phyloP scores from a whole-genome alignment of 768 basidiomycete species.

The Lentinula lateritia region DNA sequence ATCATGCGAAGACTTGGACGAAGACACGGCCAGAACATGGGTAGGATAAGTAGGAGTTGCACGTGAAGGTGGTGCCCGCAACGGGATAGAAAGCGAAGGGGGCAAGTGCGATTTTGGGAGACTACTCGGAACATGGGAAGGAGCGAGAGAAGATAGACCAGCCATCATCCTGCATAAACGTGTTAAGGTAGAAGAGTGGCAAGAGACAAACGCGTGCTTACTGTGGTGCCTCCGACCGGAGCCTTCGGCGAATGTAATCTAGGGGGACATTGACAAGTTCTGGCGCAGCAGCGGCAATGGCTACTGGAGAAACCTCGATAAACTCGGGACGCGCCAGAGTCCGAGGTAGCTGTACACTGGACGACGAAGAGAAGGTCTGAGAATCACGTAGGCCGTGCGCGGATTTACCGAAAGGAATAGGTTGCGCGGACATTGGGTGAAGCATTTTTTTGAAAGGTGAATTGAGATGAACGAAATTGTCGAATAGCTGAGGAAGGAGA shows the following conservation, averaged over 20 bases:
- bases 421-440: conserved; percentile 40
- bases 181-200: conserved; percentile 13
- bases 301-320: conserved; percentile 50
- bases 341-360: conserved; percentile 61
- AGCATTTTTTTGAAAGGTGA: background rate
- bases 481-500: background rate
- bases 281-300: conserved; percentile 61
- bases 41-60: conserved; percentile 39
- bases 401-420: conserved; percentile 33
- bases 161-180: conserved; percentile 42
- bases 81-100: conserved; percentile 46
- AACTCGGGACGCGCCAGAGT: conserved; percentile 60
- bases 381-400: conserved; percentile 28
- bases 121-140: conserved; percentile 55
- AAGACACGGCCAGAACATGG: conserved; percentile 51
- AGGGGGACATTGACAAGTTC: conserved; percentile 59
- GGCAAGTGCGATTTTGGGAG: conserved; percentile 64
- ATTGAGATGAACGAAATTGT: background rate
- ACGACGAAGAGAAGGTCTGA: conserved; percentile 15
- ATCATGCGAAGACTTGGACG: conserved; percentile 35
- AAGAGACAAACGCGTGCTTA: conserved; percentile 21
- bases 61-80: conserved; percentile 21
- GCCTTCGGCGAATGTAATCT: conserved; percentile 62
- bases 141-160: conserved; percentile 44
- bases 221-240: conserved; percentile 41